phyloP scores from a whole-genome alignment of 2,329 filamentous ascomycete species.

The Myrmaecium sp. region DNA sequence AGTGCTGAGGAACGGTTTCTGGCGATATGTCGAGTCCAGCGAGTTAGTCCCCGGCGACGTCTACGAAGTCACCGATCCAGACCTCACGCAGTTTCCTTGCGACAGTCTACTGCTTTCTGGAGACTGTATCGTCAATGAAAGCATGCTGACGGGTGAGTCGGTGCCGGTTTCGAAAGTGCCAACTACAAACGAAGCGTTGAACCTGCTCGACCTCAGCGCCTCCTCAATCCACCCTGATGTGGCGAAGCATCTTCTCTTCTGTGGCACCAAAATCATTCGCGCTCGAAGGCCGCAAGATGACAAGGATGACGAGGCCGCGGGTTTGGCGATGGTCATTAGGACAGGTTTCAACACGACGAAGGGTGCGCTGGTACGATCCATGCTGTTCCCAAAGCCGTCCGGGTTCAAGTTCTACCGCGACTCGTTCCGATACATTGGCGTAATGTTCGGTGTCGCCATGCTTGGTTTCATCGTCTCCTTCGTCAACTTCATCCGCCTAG shows the following conservation, averaged over 20 bases:
- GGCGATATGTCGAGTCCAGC: conserved; percentile 71
- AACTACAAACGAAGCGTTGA: conserved; percentile 63
- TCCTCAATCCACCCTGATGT: conserved; percentile 69
- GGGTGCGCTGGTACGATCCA: conserved; percentile 83
- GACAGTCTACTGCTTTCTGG: conserved; percentile 83
- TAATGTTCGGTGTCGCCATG: conserved; percentile 77
- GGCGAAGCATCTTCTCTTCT: conserved; percentile 81
- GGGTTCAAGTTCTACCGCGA: conserved; percentile 98
- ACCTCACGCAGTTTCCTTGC: conserved; percentile 71
- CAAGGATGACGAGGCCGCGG: conserved; percentile 72
- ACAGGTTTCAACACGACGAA: conserved; percentile 98
- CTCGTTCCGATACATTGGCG: conserved; percentile 92
- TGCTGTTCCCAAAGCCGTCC: conserved; percentile 96
- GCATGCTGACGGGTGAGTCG: conserved; percentile 95
- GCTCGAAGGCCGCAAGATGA: conserved; percentile 77
- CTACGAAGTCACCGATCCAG: conserved; percentile 91
- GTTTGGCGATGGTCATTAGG: conserved; percentile 76
- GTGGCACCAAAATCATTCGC: conserved; percentile 87
- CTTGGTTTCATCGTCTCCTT: conserved; percentile 84
- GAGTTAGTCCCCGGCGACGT: conserved; percentile 92
- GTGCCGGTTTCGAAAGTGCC: conserved; percentile 90
- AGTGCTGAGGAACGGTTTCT: conserved; percentile 87
- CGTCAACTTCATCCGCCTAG: conserved; percentile 77
- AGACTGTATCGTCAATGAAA: conserved; percentile 97
- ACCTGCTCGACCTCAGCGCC: conserved; percentile 57